Percentiles rank a stretch among this genome's conserved stretches.
These are phyloP conservation scores for Neoascochyta sp. DNA, from an alignment of 2,329 filamentous ascomycete species.

Conservation along the genomic window DNA sequence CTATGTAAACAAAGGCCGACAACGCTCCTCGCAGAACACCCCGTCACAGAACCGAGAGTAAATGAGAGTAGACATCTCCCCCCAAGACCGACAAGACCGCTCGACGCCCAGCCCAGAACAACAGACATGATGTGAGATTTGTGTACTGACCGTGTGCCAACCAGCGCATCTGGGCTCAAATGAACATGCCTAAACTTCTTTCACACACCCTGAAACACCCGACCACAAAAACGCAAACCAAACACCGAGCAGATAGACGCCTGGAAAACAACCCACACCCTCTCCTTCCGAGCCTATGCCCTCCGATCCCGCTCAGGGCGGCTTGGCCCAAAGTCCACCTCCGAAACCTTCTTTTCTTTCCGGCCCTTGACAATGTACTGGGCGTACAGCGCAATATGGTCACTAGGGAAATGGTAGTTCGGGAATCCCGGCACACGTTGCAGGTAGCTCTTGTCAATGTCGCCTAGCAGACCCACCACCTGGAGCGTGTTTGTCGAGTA, in stretches of 20 bases:
- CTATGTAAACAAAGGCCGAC: no score
- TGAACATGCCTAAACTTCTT: slow-evolving; percentile 23
- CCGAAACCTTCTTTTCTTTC: slow-evolving; percentile 62
- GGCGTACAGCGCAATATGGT: slow-evolving; percentile 84
- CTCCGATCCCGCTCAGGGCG: slow-evolving; percentile 28
- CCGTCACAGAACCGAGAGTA: slow-evolving; percentile 13
- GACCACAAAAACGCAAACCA: slow-evolving; percentile 25
- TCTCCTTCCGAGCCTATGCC: slow-evolving; percentile 28
- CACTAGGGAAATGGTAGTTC: slow-evolving; percentile 89
- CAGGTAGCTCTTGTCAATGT: slow-evolving; percentile 81
- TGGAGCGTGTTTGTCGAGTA: slow-evolving; percentile 89
- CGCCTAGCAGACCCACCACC: slow-evolving; percentile 77
- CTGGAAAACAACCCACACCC: slow-evolving; percentile 26
- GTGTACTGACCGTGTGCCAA: slow-evolving; percentile 25
- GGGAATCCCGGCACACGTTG: slow-evolving; percentile 87
- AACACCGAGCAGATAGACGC: slow-evolving; percentile 37
- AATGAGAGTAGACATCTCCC: slow-evolving; percentile 20
- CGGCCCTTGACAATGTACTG: slow-evolving; percentile 86
- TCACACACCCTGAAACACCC: slow-evolving; percentile 21
- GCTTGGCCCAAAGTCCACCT: slow-evolving; percentile 39
- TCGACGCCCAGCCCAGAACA: slow-evolving; percentile 23
- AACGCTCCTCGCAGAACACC: slow-evolving; percentile 16
- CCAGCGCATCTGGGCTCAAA: slow-evolving; percentile 14
- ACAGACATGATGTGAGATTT: slow-evolving; percentile 34
- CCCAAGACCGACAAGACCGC: slow-evolving; percentile 15